A percentile compares a stretch with the other conserved stretches of the same genome.
Evolutionary conservation across 2,329 filamentous ascomycete species (phyloP).

Genomic region (Fusarium liriodendri): DNA sequence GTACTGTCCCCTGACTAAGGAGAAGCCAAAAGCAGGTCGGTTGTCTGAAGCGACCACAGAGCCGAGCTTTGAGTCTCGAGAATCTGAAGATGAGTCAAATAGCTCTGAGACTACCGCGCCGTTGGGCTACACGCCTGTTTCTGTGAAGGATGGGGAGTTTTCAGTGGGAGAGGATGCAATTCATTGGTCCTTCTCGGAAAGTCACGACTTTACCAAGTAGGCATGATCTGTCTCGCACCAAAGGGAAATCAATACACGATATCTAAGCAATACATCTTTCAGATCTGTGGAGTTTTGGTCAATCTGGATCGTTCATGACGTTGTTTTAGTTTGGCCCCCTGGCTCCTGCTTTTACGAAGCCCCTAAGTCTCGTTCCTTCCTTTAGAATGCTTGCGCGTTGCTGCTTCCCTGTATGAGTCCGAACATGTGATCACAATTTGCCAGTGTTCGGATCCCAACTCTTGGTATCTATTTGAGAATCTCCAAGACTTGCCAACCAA

Average conservation of each 20-base stretch:
- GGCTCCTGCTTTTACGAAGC: neutral
- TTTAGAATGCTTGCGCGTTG: neutral
- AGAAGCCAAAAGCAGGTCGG: neutral
- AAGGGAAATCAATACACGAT: neutral
- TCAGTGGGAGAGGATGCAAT: neutral
- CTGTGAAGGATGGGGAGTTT: neutral
- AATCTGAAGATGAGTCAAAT: neutral
- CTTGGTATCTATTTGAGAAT: neutral
- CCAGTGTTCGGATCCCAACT: neutral
- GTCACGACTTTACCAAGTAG: neutral
- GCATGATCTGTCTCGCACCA: neutral
- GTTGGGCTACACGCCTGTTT: neutral
- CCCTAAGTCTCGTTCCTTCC: neutral
- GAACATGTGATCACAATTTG: neutral
- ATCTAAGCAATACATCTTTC: too few species aligned
- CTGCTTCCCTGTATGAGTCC: neutral
- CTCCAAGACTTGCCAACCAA: neutral
- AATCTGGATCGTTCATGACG: neutral
- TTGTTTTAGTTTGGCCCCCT: neutral
- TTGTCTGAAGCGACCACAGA: neutral
- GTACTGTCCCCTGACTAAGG: slow-evolving; percentile 3
- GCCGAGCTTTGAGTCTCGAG: neutral
- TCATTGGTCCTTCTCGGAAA: neutral
- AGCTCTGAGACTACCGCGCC: neutral
- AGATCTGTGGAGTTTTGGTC: neutral